These are phyloP conservation scores for Aristolochia contorta DNA, from an alignment of 164 flowering plant species.

Conservation along the genomic window DNA sequence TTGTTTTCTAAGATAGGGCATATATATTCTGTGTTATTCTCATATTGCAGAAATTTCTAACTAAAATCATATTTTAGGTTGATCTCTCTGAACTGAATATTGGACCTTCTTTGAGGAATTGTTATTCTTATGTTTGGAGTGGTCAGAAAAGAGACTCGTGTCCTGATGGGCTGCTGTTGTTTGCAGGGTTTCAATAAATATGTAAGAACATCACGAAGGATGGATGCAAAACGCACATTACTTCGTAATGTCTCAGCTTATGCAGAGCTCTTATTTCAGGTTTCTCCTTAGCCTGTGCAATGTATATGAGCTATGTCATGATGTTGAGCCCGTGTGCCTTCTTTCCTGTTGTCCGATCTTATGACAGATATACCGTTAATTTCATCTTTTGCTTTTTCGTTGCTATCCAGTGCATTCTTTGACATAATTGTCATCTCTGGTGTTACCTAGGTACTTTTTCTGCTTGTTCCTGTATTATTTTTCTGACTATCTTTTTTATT, in stretches of 20 bases:
- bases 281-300: slow-evolving; percentile 7
- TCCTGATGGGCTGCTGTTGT: background rate
- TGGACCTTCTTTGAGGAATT: background rate
- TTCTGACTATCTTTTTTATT: background rate
- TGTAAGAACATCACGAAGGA: slow-evolving; percentile 30
- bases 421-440: no score
- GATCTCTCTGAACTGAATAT: no score
- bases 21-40: no score
- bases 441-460: background rate
- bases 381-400: no score
- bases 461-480: background rate
- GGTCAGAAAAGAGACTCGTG: background rate
- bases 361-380: no score
- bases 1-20: no score
- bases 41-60: no score
- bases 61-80: no score
- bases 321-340: background rate
- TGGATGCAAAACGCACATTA: slow-evolving; percentile 33
- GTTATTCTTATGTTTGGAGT: background rate
- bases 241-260: slow-evolving; percentile 50
- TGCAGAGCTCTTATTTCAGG: slow-evolving; percentile 67
- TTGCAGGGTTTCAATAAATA: slow-evolving; percentile 37
- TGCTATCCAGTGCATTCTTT: no score
- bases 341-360: background rate
- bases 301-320: background rate